Conservation (phyloP, 176 grass and related monocot species). For the Carex littledalei region DNA sequence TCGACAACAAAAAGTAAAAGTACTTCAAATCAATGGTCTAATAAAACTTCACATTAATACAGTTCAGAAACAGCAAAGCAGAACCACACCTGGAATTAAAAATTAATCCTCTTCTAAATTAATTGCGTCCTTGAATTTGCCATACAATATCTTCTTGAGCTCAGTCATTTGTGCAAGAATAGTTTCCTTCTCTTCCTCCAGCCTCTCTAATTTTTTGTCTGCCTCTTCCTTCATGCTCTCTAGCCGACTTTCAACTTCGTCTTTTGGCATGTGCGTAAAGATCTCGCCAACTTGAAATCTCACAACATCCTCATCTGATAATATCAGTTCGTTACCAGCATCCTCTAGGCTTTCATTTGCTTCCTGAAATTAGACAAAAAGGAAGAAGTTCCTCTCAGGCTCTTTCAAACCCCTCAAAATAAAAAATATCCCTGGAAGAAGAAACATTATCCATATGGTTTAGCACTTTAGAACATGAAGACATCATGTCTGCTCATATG, state of each 20-base stretch:
- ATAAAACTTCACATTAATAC: background rate
- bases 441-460: background rate
- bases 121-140: constrained; percentile 94
- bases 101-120: constrained; percentile 93
- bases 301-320: constrained; percentile 89
- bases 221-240: constrained; percentile 98
- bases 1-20: background rate
- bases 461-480: background rate
- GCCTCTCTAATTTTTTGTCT: constrained; percentile 49
- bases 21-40: background rate
- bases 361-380: constrained; percentile 42
- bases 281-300: constrained; percentile 93
- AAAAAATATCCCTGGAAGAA: background rate
- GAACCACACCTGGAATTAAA: background rate
- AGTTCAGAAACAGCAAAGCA: background rate
- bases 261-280: constrained; percentile 76
- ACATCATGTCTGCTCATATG: background rate
- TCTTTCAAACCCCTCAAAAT: background rate
- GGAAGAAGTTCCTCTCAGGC: background rate
- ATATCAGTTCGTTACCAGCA: constrained; percentile 85
- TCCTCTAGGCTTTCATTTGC: constrained; percentile 91
- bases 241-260: constrained; percentile 72
- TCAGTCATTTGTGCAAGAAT: constrained; percentile 74
- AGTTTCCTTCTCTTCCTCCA: constrained; percentile 81
- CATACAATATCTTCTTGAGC: constrained; percentile 86